phyloP scores from a whole-genome alignment of 768 basidiomycete genomes.

The Tulasnella sp. region DNA sequence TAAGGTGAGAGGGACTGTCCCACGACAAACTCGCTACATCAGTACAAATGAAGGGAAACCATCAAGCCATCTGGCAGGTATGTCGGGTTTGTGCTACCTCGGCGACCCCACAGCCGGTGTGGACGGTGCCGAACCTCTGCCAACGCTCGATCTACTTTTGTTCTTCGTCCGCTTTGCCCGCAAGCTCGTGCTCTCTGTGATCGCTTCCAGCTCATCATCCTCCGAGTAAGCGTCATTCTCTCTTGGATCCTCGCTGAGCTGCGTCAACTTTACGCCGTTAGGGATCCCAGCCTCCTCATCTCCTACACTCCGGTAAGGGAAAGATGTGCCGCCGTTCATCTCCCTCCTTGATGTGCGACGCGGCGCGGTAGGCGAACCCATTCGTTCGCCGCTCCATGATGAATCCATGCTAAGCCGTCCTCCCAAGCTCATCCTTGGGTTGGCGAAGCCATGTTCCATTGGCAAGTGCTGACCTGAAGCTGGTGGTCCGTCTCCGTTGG shows the following conservation, averaged over 20 bases:
- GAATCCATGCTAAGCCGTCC: constrained; percentile 1
- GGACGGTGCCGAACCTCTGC: constrained; percentile 5
- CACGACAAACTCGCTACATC: too few species aligned
- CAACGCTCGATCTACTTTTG: too few species aligned
- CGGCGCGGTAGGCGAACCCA: background rate
- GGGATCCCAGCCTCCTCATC: constrained; percentile 5
- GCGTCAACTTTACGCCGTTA: constrained; percentile 5
- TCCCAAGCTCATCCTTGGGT: constrained; percentile 7
- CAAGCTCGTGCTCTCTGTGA: constrained; percentile 8
- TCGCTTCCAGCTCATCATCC: constrained; percentile 1
- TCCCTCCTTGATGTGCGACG: background rate
- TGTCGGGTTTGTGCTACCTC: too few species aligned
- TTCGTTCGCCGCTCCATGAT: constrained; percentile 9
- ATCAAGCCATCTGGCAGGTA: too few species aligned
- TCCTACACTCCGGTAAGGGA: background rate
- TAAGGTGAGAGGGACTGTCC: too few species aligned
- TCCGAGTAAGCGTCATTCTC: background rate
- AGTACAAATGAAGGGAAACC: too few species aligned
- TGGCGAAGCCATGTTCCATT: constrained; percentile 10
- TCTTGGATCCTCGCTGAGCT: constrained; percentile 7
- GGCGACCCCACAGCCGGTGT: background rate
- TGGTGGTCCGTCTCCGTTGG: constrained; percentile 1
- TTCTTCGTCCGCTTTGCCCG: background rate
- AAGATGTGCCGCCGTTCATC: background rate
- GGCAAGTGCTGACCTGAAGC: constrained; percentile 4